phyloP scores from a whole-genome alignment of 768 basidiomycete genomes.

The Phylloporus arenicola region DNA sequence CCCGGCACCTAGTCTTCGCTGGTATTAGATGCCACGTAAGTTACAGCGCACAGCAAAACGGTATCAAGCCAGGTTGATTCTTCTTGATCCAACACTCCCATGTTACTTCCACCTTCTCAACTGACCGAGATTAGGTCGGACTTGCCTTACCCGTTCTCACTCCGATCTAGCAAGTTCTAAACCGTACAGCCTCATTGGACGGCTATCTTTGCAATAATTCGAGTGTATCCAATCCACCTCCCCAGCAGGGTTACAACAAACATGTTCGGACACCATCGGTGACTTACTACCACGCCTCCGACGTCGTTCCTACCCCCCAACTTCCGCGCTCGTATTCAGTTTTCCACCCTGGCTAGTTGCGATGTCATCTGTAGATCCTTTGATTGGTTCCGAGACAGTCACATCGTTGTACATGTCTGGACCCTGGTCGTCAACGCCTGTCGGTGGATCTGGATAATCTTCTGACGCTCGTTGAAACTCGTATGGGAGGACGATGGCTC shows the following conservation, averaged over 20 bases:
- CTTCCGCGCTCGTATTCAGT: neutral
- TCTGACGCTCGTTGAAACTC: conserved; percentile 42
- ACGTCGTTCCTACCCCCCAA: neutral
- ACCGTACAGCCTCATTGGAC: too few species aligned
- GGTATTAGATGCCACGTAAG: too few species aligned
- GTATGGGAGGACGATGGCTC: conserved; percentile 75
- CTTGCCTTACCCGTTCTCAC: too few species aligned
- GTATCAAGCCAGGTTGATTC: too few species aligned
- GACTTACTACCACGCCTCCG: neutral
- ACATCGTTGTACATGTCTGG: conserved; percentile 1
- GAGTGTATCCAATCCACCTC: too few species aligned
- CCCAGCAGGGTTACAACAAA: neutral
- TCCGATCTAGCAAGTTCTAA: too few species aligned
- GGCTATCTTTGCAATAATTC: too few species aligned
- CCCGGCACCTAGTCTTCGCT: too few species aligned
- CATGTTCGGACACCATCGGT: neutral
- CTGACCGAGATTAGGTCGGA: too few species aligned
- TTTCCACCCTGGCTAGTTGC: neutral
- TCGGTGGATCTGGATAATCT: conserved; percentile 9
- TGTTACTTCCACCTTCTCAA: too few species aligned
- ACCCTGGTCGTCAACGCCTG: conserved; percentile 9
- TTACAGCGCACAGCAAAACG: too few species aligned
- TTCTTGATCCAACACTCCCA: too few species aligned
- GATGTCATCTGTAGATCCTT: neutral
- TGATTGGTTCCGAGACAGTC: neutral